A percentile compares a stretch with the other conserved stretches of the same genome.
phyloP scores from a whole-genome alignment of 495 filamentous ascomycete species.

The Trypethelium eluteriae region DNA sequence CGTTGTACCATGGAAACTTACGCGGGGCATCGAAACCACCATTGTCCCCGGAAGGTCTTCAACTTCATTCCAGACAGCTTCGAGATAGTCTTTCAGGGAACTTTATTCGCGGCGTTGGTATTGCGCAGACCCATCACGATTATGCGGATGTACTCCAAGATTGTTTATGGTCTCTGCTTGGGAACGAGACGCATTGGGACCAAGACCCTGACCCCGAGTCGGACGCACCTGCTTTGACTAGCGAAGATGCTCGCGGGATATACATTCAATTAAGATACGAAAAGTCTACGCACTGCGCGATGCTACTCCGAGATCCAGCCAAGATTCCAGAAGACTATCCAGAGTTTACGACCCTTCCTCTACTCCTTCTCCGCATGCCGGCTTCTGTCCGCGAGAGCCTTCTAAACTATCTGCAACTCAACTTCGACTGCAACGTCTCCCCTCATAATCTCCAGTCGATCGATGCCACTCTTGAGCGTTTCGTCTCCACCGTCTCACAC shows the following conservation, averaged over 20 bases:
- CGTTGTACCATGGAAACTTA: slow-evolving; percentile 29
- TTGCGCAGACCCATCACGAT: slow-evolving; percentile 17
- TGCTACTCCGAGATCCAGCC: slow-evolving; percentile 28
- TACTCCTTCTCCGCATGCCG: slow-evolving; percentile 34
- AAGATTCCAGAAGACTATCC: slow-evolving; percentile 8
- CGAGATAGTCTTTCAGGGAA: slow-evolving; percentile 30
- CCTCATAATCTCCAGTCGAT: background rate
- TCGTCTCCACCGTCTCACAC: slow-evolving; percentile 5
- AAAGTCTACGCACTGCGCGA: slow-evolving; percentile 25
- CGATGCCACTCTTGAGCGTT: background rate
- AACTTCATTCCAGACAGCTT: slow-evolving; percentile 28
- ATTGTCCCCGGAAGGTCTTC: slow-evolving; percentile 23
- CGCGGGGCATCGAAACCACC: slow-evolving; percentile 7
- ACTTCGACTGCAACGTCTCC: slow-evolving; percentile 28
- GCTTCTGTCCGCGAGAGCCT: slow-evolving; percentile 29
- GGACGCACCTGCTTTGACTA: slow-evolving; percentile 14
- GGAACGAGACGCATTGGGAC: slow-evolving; percentile 23
- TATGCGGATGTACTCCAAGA: slow-evolving; percentile 26
- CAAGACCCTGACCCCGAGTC: slow-evolving; percentile 12
- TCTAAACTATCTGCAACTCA: slow-evolving; percentile 30
- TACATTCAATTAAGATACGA: slow-evolving; percentile 29
- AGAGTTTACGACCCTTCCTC: slow-evolving; percentile 30
- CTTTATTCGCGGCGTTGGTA: slow-evolving; percentile 30
- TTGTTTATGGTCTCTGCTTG: slow-evolving; percentile 31
- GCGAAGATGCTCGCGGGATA: slow-evolving; percentile 27